phyloP scores from a whole-genome alignment of 106 monocot genomes.

The Acorus gramineus region DNA sequence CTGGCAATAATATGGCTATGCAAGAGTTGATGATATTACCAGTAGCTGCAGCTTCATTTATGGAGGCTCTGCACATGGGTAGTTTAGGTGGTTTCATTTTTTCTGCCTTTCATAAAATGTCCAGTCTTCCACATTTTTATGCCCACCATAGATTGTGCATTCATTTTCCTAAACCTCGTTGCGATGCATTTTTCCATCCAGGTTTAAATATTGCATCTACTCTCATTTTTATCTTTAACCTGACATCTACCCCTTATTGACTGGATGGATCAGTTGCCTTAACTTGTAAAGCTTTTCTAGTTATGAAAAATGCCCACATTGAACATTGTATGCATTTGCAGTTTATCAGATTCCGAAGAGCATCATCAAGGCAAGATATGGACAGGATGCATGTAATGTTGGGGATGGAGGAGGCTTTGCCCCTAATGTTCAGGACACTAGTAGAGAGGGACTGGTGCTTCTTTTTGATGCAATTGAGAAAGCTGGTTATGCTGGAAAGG shows the following conservation, averaged over 20 bases:
- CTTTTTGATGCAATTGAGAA: constrained; percentile 92
- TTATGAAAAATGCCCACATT: neutral
- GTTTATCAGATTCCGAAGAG: constrained; percentile 84
- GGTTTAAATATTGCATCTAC: too few species aligned
- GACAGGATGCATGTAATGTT: constrained; percentile 99
- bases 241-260: too few species aligned
- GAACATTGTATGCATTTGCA: constrained; percentile 18
- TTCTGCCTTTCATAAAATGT: too few species aligned
- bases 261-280: too few species aligned
- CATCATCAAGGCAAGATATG: constrained; percentile 95
- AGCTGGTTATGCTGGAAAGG: constrained; percentile 93
- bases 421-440: constrained; percentile 93
- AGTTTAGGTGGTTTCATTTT: constrained; percentile 53
- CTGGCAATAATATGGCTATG: constrained; percentile 96
- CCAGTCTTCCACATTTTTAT: too few species aligned
- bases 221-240: too few species aligned
- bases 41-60: constrained; percentile 83
- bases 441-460: constrained; percentile 78
- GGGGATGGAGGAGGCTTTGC: constrained; percentile 99
- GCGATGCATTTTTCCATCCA: too few species aligned
- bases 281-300: too few species aligned
- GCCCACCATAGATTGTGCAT: too few species aligned
- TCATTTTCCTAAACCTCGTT: too few species aligned
- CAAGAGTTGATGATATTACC: constrained; percentile 99
- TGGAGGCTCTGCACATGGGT: constrained; percentile 84